Conservation (phyloP, 768 basidiomycete species). For the Collybiopsis luxurians region DNA sequence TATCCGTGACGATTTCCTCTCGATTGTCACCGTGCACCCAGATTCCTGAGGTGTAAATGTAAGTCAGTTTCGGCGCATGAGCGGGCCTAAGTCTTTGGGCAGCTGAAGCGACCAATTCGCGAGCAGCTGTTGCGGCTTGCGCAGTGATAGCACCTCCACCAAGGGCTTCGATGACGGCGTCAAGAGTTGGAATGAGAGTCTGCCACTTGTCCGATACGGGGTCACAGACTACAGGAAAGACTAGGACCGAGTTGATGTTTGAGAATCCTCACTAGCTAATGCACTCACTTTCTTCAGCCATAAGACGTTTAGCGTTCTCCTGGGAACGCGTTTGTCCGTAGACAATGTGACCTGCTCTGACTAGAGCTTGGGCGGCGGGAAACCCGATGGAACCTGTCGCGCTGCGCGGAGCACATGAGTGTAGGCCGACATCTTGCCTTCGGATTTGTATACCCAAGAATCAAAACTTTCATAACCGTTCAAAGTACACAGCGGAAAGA, state of each 20-base stretch:
- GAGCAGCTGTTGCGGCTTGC: constrained; percentile 18
- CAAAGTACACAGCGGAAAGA: too few relatives aligned
- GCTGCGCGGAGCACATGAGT: constrained; percentile 17
- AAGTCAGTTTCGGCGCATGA: constrained; percentile 35
- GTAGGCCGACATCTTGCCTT: too few relatives aligned
- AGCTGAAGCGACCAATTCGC: constrained; percentile 21
- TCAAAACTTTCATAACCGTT: constrained; percentile 23
- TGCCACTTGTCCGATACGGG: constrained; percentile 21
- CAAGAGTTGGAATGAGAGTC: constrained; percentile 24
- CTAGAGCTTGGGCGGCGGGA: constrained; percentile 41
- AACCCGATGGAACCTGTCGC: constrained; percentile 44
- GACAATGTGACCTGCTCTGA: constrained; percentile 43
- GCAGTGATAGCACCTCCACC: constrained; percentile 20
- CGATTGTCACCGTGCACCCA: constrained; percentile 43
- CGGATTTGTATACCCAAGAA: constrained; percentile 20
- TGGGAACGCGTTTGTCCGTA: constrained; percentile 42
- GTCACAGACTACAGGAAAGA: constrained; percentile 35
- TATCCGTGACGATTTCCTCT: constrained; percentile 28
- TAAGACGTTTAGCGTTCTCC: constrained; percentile 29
- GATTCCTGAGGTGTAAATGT: constrained; percentile 43
- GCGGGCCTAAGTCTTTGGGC: constrained; percentile 23
- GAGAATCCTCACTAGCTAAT: too few relatives aligned
- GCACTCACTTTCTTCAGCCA: constrained; percentile 43
- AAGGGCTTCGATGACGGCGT: constrained; percentile 32
- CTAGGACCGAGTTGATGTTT: too few relatives aligned